These are phyloP conservation scores for Penicillium sp. DNA, from an alignment of 2,329 filamentous ascomycete species.

Conservation along the genomic window DNA sequence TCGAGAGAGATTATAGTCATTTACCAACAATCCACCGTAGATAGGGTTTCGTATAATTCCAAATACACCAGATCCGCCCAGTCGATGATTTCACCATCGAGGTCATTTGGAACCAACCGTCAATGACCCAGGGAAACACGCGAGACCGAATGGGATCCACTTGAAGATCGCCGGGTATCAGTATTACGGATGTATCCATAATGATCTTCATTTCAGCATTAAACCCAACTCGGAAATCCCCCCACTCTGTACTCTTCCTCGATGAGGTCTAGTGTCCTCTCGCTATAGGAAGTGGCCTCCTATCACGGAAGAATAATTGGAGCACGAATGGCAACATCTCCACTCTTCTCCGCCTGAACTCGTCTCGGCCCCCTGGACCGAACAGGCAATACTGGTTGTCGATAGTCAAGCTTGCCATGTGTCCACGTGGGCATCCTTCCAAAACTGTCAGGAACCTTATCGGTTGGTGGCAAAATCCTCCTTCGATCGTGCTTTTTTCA, in stretches of 20 bases:
- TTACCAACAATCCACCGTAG: background rate
- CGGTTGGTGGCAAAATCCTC: constrained; percentile 6
- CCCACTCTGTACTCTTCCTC: background rate
- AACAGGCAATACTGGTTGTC: constrained; percentile 8
- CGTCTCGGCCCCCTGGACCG: constrained; percentile 9
- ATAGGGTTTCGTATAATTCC: constrained; percentile 4
- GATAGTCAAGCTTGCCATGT: constrained; percentile 8
- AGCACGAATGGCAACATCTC: background rate
- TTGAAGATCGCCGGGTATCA: constrained; percentile 7
- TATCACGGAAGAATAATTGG: background rate
- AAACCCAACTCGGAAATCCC: constrained; percentile 1
- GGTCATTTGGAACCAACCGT: background rate
- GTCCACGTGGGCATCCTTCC: constrained; percentile 16
- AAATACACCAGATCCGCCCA: constrained; percentile 7
- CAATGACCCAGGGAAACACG: constrained; percentile 2
- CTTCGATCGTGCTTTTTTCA: background rate
- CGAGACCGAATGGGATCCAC: constrained; percentile 12
- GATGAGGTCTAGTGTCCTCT: background rate
- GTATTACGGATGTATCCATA: constrained; percentile 6
- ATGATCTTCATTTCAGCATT: background rate
- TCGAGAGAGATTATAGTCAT: background rate
- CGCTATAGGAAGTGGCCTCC: background rate
- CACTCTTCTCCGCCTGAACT: background rate
- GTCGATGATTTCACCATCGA: constrained; percentile 21
- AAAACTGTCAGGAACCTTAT: constrained; percentile 13